A percentile compares a stretch with the other conserved stretches of the same genome.
Evolutionary conservation across 2,329 filamentous ascomycete species (phyloP).

Genomic region (Alternaria viburni): DNA sequence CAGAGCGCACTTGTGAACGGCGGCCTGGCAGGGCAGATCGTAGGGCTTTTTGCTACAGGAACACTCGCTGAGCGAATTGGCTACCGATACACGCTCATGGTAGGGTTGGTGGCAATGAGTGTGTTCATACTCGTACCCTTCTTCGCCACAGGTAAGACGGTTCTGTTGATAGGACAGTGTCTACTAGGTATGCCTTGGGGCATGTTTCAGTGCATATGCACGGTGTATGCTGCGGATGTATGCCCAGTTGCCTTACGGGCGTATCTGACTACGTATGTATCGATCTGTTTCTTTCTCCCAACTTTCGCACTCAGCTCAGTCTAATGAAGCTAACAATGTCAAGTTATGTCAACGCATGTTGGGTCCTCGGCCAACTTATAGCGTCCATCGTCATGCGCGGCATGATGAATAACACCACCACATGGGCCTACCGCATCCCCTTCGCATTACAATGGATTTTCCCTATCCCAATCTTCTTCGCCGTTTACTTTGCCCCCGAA

Average conservation of each 20-base stretch:
- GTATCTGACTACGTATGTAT: slow-evolving; percentile 58
- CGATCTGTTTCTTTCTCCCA: background rate
- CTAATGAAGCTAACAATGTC: background rate
- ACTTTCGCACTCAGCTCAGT: background rate
- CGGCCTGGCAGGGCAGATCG: slow-evolving; percentile 47
- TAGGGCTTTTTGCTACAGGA: slow-evolving; percentile 52
- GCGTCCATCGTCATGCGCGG: slow-evolving; percentile 70
- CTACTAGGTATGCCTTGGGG: slow-evolving; percentile 47
- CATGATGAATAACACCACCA: slow-evolving; percentile 63
- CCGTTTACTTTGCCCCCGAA: slow-evolving; percentile 70
- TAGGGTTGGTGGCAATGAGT: slow-evolving; percentile 10
- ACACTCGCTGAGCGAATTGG: slow-evolving; percentile 50
- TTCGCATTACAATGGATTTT: slow-evolving; percentile 65
- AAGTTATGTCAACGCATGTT: slow-evolving; percentile 38
- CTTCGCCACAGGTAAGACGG: slow-evolving; percentile 17
- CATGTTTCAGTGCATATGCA: slow-evolving; percentile 49
- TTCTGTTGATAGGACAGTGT: slow-evolving; percentile 22
- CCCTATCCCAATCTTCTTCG: slow-evolving; percentile 66
- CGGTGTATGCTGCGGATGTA: slow-evolving; percentile 60
- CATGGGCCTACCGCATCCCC: slow-evolving; percentile 68
- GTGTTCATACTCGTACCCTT: slow-evolving; percentile 21
- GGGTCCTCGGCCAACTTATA: slow-evolving; percentile 65
- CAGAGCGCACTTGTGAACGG: slow-evolving; percentile 52
- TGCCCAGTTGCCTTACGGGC: slow-evolving; percentile 71
- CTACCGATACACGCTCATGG: slow-evolving; percentile 22